Conservation (phyloP, 208 protist genomes). For the Acanthamoeba quina region DNA sequence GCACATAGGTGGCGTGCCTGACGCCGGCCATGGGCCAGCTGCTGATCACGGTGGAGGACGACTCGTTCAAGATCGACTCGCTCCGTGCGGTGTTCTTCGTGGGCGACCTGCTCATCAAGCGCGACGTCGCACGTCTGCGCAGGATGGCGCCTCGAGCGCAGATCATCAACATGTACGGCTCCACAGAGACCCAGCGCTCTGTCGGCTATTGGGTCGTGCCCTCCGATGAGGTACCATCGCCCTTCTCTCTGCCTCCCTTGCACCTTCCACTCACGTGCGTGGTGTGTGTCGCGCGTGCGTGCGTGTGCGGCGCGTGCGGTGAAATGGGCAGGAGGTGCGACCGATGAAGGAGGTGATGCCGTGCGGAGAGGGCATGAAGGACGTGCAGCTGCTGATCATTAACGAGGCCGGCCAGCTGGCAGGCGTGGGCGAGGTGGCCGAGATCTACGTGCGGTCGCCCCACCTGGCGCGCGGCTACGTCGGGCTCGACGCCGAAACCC, state of each 20-base stretch:
- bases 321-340: slow-evolving; percentile 28
- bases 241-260: background rate
- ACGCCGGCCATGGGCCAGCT: slow-evolving; percentile 88
- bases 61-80: slow-evolving; percentile 73
- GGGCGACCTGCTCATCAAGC: slow-evolving; percentile 86
- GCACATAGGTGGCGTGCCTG: slow-evolving; percentile 79
- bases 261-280: background rate
- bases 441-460: slow-evolving; percentile 82
- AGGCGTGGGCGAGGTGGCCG: slow-evolving; percentile 83
- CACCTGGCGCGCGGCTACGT: slow-evolving; percentile 84
- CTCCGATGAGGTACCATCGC: background rate
- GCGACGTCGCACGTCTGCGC: slow-evolving; percentile 81
- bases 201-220: slow-evolving; percentile 82
- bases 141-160: slow-evolving; percentile 81
- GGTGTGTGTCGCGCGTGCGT: background rate
- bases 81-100: slow-evolving; percentile 85
- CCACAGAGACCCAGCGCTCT: slow-evolving; percentile 86
- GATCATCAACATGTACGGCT: slow-evolving; percentile 90
- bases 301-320: background rate
- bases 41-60: slow-evolving; percentile 76
- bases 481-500: slow-evolving; percentile 78
- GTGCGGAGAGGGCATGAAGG: slow-evolving; percentile 84
- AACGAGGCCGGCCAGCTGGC: slow-evolving; percentile 69
- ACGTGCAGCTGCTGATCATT: slow-evolving; percentile 83
- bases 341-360: slow-evolving; percentile 84